These are phyloP conservation scores for Clonostachys byssicola DNA, from an alignment of 2,329 filamentous ascomycete genomes.

Conservation along the genomic window DNA sequence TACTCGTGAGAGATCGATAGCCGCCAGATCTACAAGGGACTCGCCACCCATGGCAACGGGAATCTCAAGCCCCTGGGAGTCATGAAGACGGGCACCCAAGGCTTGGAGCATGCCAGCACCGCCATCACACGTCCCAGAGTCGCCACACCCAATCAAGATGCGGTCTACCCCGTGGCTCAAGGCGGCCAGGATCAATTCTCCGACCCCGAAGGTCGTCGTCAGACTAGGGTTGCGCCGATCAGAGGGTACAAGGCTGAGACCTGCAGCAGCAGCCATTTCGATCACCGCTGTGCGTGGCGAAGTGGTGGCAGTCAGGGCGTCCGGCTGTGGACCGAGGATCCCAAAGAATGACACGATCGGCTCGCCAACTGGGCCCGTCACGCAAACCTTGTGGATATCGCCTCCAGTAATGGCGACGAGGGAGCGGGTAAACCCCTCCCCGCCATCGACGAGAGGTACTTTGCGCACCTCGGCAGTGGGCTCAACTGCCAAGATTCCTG, in stretches of 20 bases:
- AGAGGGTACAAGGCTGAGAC: slow-evolving; percentile 41
- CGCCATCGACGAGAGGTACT: slow-evolving; percentile 46
- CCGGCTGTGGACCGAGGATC: slow-evolving; percentile 22
- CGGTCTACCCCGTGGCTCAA: slow-evolving; percentile 36
- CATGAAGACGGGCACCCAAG: slow-evolving; percentile 38
- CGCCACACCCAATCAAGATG: slow-evolving; percentile 47
- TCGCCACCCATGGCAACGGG: slow-evolving; percentile 33
- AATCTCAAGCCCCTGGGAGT: slow-evolving; percentile 26
- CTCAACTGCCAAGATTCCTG: slow-evolving; percentile 37
- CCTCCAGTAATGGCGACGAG: slow-evolving; percentile 37
- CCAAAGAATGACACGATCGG: slow-evolving; percentile 40
- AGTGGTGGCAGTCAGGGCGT: slow-evolving; percentile 2
- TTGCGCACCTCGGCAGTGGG: slow-evolving; percentile 36
- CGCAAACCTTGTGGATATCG: slow-evolving; percentile 22
- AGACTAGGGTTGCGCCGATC: slow-evolving; percentile 35
- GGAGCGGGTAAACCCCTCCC: slow-evolving; percentile 44
- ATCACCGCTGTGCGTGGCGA: slow-evolving; percentile 34
- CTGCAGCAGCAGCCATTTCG: slow-evolving; percentile 49
- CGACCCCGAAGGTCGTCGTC: slow-evolving; percentile 48
- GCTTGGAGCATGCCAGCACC: slow-evolving; percentile 51
- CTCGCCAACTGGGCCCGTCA: slow-evolving; percentile 37
- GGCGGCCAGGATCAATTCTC: slow-evolving; percentile 39
- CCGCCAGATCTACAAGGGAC: slow-evolving; percentile 25
- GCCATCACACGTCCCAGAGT: slow-evolving; percentile 49
- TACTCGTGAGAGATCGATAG: slow-evolving; percentile 29